Percentiles rank a stretch among this genome's conserved stretches.
Conservation (phyloP, 164 flowering plant genomes). For the Kingdonia uniflora region DNA sequence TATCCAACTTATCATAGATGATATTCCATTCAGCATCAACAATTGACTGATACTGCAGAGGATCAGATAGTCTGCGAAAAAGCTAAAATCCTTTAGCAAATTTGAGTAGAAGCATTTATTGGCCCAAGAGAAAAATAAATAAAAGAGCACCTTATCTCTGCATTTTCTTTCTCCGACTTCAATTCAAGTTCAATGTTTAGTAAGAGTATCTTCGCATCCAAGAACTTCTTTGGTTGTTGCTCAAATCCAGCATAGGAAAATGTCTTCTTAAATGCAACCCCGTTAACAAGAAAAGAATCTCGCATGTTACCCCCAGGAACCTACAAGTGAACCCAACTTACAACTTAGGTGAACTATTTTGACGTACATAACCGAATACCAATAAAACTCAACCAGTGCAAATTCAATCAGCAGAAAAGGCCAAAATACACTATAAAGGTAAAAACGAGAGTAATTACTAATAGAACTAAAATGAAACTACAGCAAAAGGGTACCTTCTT, state of each 20-base stretch:
- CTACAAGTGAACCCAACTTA: slow-evolving; percentile 23
- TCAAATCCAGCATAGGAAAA: slow-evolving; percentile 41
- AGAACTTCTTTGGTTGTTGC: slow-evolving; percentile 94
- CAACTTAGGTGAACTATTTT: neutral
- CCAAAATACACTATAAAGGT: no score
- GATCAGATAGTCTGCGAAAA: slow-evolving; percentile 77
- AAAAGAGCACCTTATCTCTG: slow-evolving; percentile 72
- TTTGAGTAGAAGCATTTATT: neutral
- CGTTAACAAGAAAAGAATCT: slow-evolving; percentile 92
- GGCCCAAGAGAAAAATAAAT: neutral
- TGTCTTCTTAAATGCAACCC: slow-evolving; percentile 62
- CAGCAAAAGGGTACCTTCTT: slow-evolving; percentile 55
- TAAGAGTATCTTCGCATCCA: slow-evolving; percentile 73
- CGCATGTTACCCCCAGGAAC: slow-evolving; percentile 98
- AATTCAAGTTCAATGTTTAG: slow-evolving; percentile 88
- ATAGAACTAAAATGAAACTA: neutral
- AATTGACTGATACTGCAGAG: slow-evolving; percentile 91
- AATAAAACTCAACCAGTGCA: no score
- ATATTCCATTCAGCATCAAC: slow-evolving; percentile 99
- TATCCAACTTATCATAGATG: slow-evolving; percentile 94
- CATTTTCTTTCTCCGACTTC: slow-evolving; percentile 99
- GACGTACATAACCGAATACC: no score
- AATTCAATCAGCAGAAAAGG: no score
- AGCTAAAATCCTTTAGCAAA: neutral
- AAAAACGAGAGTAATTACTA: no score